phyloP scores from a whole-genome alignment of 768 basidiomycete species.

The Dentipellis sp. region DNA sequence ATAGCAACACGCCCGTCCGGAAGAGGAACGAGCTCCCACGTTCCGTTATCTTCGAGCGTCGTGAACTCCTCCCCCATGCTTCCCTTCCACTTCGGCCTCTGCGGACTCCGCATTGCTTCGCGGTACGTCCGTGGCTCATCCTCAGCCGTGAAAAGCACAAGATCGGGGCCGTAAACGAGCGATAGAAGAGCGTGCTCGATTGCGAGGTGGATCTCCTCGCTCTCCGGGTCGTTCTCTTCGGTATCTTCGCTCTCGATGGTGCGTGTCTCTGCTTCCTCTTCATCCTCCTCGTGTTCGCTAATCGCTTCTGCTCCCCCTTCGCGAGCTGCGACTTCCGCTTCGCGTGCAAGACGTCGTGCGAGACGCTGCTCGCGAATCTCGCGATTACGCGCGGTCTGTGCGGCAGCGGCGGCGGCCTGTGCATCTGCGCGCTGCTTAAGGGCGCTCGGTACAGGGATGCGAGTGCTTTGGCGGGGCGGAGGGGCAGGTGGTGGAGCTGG shows the following conservation, averaged over 20 bases:
- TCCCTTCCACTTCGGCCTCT: not conserved
- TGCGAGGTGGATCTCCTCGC: too few species aligned
- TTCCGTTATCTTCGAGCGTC: not conserved
- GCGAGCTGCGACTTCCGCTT: not conserved
- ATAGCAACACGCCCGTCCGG: not conserved
- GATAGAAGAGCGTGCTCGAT: not conserved
- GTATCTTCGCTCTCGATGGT: not conserved
- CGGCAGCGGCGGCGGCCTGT: not conserved
- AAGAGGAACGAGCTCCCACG: not conserved
- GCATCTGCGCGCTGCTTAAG: not conserved
- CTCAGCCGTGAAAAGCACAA: too few species aligned
- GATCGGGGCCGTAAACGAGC: not conserved
- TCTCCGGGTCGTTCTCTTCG: too few species aligned
- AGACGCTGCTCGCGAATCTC: too few species aligned
- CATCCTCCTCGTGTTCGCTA: not conserved
- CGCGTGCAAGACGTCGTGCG: not conserved
- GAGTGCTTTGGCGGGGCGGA: not conserved
- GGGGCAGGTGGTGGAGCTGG: not conserved
- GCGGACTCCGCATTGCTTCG: not conserved
- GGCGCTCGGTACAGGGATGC: not conserved
- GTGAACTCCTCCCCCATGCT: not conserved
- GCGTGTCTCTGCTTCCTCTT: not conserved
- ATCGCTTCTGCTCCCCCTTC: not conserved
- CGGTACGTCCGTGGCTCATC: not conserved
- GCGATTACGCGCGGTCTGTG: not conserved